Evolutionary conservation across 2,329 filamentous ascomycete genomes (phyloP), one percentile per base, ranked within the genome.

Genomic region (Monosporascus cannonballus): DNA sequence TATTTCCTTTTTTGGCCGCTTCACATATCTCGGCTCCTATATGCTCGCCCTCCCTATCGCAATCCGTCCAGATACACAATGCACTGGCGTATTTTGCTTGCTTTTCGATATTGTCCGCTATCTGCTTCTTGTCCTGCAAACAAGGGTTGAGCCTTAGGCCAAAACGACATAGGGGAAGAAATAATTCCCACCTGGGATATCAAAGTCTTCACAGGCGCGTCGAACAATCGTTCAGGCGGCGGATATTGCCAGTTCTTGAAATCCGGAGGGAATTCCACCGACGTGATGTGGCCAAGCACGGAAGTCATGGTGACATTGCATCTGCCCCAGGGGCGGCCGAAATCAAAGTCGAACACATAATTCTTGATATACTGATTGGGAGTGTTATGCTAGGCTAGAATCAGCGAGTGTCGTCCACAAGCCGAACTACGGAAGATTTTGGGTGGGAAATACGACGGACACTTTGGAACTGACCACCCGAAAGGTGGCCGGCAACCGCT

Each of bases 1-100:
- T 71, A 58, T 96, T 97, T 9, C 82, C 86, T 63, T 84, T 84
- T 47, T 78, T 75, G 5, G 94, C 94, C 54, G 93, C 86, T 50
- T 88, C 81, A 45, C 90, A 85, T 55, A 99, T 93, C 69, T 99
- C 93, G 39, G 87, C 80, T 6, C 94, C 94, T 60, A 99, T 99
- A 66, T 97, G 89, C 69, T 99, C 94, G 37, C 94, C 94, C 76
- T 99, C 94, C 51, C 92, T 85, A 76, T 99, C 94, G 71, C 94
- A 97, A 78, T 99, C 94, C 1, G 94, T 99, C 94, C 94, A 99
- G 62, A 99, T 96, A 69, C 95, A 93, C 34, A 99, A 77, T 14
- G 86, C 83, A 51, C 78, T 81, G n/a, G 85, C 79, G 66, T 81
- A 80, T 55, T 80, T 80, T 18, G 94, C 93, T 69, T 96, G 86